Base-by-base conservation (phyloP, 2,329 filamentous ascomycete species). In the Scedosporium boydii region DNA sequence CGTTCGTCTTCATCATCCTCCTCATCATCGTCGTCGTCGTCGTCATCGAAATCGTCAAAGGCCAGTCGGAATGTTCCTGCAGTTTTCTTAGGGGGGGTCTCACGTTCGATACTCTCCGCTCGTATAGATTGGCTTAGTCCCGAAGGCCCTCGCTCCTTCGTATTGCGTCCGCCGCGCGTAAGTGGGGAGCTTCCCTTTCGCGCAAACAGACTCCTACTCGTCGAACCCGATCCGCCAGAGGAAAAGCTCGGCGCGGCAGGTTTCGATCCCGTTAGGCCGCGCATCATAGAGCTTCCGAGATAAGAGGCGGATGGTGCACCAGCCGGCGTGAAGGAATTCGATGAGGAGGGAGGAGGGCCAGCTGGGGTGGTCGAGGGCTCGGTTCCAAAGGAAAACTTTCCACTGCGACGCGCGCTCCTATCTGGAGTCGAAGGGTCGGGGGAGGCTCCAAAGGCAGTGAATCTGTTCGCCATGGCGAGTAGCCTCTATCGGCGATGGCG, bases 231-330 rank as follows among this genome's bases (percentile, higher is more conserved):
- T 23, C 64, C 16, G 9, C 60, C 60, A 16, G 42, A 51, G n/a
- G 75, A 75, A 62, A 79, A 79, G 63, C 69, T 74, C 18, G 72
- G 70, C 0, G 77, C n/a, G 12, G 57, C n/a, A 7, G 57, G 68
- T 57, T 77, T 79, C 18, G 72, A 71, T 41, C 71, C 71, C 44
- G 72, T 71, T 67, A 74, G 73, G 53, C 73, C 77, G 58, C 76
- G 76, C 73, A 81, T 74, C 61, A 83, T 77, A 44, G 82, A 84
- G 71, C 81, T 83, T 62, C 81, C 79, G 44, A 85, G 71, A 67
- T 77, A 84, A 12, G 80, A 80, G 34, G 77, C 80, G 23, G 82
- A 81, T 0, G 82, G 82, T 16, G 82, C 81, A 62, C 83, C 83
- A 16, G 77, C 76, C 1, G 82, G 82, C 1, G 82, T 84, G 71